Evolutionary conservation across 352 stramenopile species (phyloP), one percentile per base, ranked within the genome.

Genomic region (Phytophthora chlamydospora): DNA sequence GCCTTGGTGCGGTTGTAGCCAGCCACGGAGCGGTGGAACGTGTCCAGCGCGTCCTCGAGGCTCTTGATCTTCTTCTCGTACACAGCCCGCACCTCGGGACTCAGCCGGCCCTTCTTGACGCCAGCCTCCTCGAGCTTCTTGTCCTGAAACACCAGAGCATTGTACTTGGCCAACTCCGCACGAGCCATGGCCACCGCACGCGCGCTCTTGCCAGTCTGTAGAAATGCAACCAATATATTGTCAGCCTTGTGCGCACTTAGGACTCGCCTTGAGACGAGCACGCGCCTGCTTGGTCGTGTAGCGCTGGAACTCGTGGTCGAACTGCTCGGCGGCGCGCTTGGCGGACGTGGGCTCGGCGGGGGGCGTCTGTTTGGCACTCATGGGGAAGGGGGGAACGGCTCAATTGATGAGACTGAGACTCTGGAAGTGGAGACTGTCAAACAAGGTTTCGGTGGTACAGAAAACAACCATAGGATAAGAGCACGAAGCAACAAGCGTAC

Each of bases 241-340:
- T 50, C 38, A 49, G 51, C 40, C 39, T 58, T 13, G 27, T 39
- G 27, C 14, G 14, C 40, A 29, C 14, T 17, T 2, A 13, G n/a
- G n/a, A 32, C 19, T 33, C 10, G 16, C 19, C 10, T 43, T 6
- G 35, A 51, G 19, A 38, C 9, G 2, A 12, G 27, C 10, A 41
- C 62, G 33, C 38, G 92, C 85, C 49, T 93, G 82, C 56, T 91
- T 91, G 64, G 77, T 93, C 48, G 85, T 93, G 66, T 95, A 95
- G 46, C 82, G 80, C 65, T 90, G 82, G 65, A 95, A 95, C 68
- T 95, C 87, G 14, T 84, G 73, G 64, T 95, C 87, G 60, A 93
- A 95, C 67, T 94, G 83, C 35, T 94, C 83, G 17, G 79, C 77
- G 1, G 81, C 73, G 36, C 58, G 58, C 63, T 81, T 78, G 50